Evolutionary conservation across 2,329 filamentous ascomycete genomes (phyloP).

Genomic region (Cladophialophora exuberans): DNA sequence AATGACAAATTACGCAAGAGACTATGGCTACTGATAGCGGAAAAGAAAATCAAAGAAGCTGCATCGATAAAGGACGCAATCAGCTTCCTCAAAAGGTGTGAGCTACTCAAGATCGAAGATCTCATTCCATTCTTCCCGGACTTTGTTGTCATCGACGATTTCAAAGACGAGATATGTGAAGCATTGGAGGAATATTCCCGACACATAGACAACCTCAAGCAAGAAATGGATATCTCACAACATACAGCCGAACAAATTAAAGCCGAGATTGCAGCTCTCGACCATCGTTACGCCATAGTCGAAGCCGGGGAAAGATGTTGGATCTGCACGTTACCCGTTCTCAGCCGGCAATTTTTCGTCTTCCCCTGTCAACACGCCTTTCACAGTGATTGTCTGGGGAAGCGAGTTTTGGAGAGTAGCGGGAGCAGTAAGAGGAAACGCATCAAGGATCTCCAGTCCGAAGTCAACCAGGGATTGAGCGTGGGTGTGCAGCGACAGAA

Average conservation of each 20-base stretch:
- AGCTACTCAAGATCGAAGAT: slow-evolving; percentile 92
- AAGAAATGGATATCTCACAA: slow-evolving; percentile 94
- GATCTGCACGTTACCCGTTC: slow-evolving; percentile 79
- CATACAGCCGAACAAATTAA: slow-evolving; percentile 90
- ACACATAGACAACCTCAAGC: slow-evolving; percentile 83
- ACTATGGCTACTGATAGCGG: slow-evolving; percentile 92
- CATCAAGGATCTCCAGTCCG: slow-evolving; percentile 82
- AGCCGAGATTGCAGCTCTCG: slow-evolving; percentile 80
- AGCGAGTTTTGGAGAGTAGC: slow-evolving; percentile 79
- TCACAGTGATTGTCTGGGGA: slow-evolving; percentile 90
- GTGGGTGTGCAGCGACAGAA: slow-evolving; percentile 74
- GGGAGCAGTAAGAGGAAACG: slow-evolving; percentile 74
- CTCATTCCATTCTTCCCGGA: slow-evolving; percentile 98
- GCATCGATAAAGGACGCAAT: slow-evolving; percentile 91
- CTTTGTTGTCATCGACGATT: slow-evolving; percentile 98
- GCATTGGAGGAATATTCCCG: slow-evolving; percentile 92
- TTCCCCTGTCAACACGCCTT: slow-evolving; percentile 99
- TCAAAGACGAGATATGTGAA: slow-evolving; percentile 96
- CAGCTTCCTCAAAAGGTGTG: slow-evolving; percentile 88
- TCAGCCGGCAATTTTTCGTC: slow-evolving; percentile 94
- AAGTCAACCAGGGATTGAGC: slow-evolving; percentile 76
- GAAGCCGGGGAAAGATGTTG: slow-evolving; percentile 95
- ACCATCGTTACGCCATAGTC: slow-evolving; percentile 91
- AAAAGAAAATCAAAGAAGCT: slow-evolving; percentile 82
- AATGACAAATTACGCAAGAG: slow-evolving; percentile 84